Base-by-base conservation (phyloP, 768 basidiomycete genomes). In the Trametes coccinea region DNA sequence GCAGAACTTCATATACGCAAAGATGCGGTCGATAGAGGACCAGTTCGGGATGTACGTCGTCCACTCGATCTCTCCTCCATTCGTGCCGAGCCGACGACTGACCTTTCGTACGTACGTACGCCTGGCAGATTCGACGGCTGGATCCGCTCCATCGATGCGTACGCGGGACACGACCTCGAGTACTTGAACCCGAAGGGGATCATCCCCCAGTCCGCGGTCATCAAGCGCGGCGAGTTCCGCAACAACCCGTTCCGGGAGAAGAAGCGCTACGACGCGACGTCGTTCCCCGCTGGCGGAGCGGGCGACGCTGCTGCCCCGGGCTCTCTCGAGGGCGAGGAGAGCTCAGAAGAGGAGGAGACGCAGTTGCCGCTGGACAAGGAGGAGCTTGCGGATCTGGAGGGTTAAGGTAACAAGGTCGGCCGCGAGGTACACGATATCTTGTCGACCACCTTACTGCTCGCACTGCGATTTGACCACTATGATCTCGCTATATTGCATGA, bases 21-120 rank as follows among this genome's bases (percentile, higher is more conserved):
- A 85, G 64, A 91, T 98, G 89, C 84, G 94, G 49, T 77, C 81
- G 61, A 87, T 93, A 30, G 97, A 99, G 74, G 87, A 92, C 63
- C 82, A 80, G 16, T 79, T 83, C 66, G 90, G 87, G 59, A 75
- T 92, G 92, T 94, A 67, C 62, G 94, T 82, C 41, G 34, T 49
- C 3, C 16, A 44, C 27, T 31, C 33, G n/a, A 0, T 50, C 11
- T 9, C 9, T 0, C 14, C 41, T 14, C 6, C 7, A 29, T 27
- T 30, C n/a, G 4, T 7, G 47, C 11, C 22, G 22, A 22, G 22
- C 1, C 22, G 22, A 5, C n/a, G 41, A 30, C 47, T 48, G 8
- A 48, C n/a, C 8, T 7, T 48, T 22, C 30, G 34, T 11, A 22
- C 50, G 49, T 45, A 14, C 22, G 22, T 22, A 22, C 1, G 22